These are phyloP conservation scores for Tillandsia fasciculata DNA, from an alignment of 176 grass and related monocot genomes.

Conservation along the genomic window DNA sequence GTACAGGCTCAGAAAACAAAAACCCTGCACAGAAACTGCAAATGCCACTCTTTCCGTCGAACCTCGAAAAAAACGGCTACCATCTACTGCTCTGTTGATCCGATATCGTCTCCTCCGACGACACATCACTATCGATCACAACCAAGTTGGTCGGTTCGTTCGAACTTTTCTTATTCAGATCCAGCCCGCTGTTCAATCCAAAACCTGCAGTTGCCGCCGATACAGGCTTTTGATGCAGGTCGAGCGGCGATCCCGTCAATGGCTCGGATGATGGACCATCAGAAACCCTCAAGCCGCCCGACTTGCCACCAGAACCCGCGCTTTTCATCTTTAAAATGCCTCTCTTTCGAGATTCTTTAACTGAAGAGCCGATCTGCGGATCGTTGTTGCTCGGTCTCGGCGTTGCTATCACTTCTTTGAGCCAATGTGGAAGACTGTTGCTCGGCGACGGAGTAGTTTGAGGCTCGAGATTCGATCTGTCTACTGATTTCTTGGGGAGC, in stretches of 20 bases:
- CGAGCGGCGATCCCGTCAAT: background rate
- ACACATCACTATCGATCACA: slow-evolving; percentile 31
- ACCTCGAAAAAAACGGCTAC: background rate
- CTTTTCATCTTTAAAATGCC: slow-evolving; percentile 35
- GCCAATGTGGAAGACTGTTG: slow-evolving; percentile 61
- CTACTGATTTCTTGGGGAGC: slow-evolving; percentile 9
- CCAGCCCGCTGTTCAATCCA: slow-evolving; percentile 18
- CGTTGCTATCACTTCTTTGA: slow-evolving; percentile 24
- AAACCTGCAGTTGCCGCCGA: slow-evolving; percentile 31
- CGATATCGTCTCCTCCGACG: slow-evolving; percentile 65
- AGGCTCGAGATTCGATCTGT: slow-evolving; percentile 16
- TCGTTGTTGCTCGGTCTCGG: slow-evolving; percentile 4
- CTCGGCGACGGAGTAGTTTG: slow-evolving; percentile 21
- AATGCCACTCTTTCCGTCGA: background rate
- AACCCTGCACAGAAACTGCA: background rate
- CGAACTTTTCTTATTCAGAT: slow-evolving; percentile 26
- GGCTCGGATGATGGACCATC: background rate
- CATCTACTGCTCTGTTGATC: slow-evolving; percentile 12
- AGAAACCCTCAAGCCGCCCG: background rate
- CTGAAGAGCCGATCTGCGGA: slow-evolving; percentile 6
- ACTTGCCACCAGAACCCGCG: slow-evolving; percentile 2
- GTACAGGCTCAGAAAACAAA: too few species aligned
- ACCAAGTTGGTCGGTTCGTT: slow-evolving; percentile 15
- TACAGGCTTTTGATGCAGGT: background rate
- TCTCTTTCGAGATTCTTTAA: slow-evolving; percentile 26